Percentiles rank a stretch among this genome's conserved stretches.
phyloP scores from a whole-genome alignment of 1,284 basidiomycete genomes.

The Trametes sp. region DNA sequence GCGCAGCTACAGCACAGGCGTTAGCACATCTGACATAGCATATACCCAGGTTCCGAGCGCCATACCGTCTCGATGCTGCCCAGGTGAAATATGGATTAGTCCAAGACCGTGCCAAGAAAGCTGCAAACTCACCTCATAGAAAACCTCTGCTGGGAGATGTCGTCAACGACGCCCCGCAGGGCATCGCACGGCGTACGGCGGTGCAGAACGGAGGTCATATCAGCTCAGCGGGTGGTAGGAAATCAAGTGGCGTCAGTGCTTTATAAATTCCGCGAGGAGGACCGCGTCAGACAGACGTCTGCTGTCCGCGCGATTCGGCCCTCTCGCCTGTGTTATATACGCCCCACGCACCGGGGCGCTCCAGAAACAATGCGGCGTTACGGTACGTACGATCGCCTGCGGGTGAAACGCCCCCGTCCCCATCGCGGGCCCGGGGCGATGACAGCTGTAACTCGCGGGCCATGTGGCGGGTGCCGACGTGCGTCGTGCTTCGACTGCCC shows the following conservation, averaged over 20 bases:
- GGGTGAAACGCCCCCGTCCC: neutral
- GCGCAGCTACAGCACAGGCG: slow-evolving; percentile 5
- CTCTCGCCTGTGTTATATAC: neutral
- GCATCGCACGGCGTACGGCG: neutral
- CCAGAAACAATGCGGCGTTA: neutral
- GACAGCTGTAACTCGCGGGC: too few relatives aligned
- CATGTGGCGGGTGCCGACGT: too few relatives aligned
- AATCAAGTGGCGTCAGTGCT: neutral
- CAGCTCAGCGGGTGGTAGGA: neutral
- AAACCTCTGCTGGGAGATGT: neutral
- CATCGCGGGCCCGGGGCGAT: neutral
- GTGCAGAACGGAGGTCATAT: neutral
- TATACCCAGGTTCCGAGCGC: neutral
- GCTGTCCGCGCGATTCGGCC: neutral
- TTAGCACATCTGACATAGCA: neutral
- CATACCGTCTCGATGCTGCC: slow-evolving; percentile 7
- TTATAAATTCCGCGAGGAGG: neutral
- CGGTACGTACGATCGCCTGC: neutral
- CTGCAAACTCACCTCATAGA: slow-evolving; percentile 7
- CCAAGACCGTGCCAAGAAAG: neutral
- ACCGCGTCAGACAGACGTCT: neutral
- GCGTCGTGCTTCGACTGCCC: too few relatives aligned
- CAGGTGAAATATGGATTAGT: neutral
- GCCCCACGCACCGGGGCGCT: neutral
- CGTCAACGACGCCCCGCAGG: neutral